phyloP scores from a whole-genome alignment of 2,329 filamentous ascomycete genomes.

The Gremmenia infestans region DNA sequence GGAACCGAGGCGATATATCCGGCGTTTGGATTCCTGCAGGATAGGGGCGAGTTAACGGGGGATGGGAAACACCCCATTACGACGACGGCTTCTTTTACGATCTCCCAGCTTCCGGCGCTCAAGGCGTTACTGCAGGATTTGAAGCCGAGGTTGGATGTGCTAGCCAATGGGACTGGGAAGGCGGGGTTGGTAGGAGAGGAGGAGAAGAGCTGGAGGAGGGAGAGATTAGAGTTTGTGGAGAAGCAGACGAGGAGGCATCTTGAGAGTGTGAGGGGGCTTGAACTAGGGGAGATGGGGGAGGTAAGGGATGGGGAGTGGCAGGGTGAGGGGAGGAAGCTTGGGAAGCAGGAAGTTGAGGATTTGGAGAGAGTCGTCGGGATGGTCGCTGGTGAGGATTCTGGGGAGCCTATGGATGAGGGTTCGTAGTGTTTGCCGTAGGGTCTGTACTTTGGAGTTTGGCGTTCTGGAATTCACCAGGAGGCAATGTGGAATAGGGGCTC shows the following conservation, averaged over 20 bases:
- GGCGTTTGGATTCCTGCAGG: conserved; percentile 52
- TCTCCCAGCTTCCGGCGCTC: conserved; percentile 78
- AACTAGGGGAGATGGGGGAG: conserved; percentile 56
- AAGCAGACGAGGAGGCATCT: conserved; percentile 71
- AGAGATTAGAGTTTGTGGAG: conserved; percentile 80
- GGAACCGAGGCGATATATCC: conserved; percentile 17
- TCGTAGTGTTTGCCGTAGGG: not conserved
- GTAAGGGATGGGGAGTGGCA: conserved; percentile 62
- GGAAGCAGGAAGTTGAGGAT: conserved; percentile 50
- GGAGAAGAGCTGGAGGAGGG: conserved; percentile 58
- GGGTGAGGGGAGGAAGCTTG: conserved; percentile 46
- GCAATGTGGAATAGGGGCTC: not conserved
- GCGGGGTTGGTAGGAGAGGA: conserved; percentile 32
- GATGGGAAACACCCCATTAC: conserved; percentile 54
- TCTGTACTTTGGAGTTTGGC: conserved; percentile 4
- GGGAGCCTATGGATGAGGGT: conserved; percentile 24
- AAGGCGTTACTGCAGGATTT: conserved; percentile 64
- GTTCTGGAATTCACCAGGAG: conserved; percentile 5
- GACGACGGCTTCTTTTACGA: conserved; percentile 71
- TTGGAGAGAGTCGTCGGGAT: conserved; percentile 47
- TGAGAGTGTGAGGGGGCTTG: conserved; percentile 63
- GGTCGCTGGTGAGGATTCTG: conserved; percentile 34
- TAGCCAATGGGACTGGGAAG: conserved; percentile 37
- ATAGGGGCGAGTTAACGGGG: conserved; percentile 46
- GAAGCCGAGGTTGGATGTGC: conserved; percentile 53